These are phyloP conservation scores for Ceratocystis lukuohia DNA, from an alignment of 2,329 filamentous ascomycete species.

Conservation along the genomic window DNA sequence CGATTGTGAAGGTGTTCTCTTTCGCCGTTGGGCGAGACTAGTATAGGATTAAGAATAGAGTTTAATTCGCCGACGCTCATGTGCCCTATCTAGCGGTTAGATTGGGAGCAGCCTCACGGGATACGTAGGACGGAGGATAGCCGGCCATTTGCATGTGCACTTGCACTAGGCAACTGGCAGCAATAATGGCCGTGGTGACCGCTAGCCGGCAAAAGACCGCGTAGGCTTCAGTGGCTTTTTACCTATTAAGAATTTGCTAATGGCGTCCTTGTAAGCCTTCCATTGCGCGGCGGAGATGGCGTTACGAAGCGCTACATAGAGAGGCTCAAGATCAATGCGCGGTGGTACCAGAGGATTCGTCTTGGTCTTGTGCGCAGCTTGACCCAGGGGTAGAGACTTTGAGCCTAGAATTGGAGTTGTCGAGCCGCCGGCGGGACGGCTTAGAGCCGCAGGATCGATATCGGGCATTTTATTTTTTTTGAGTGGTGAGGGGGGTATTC, in stretches of 20 bases:
- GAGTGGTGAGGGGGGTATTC: too few species aligned
- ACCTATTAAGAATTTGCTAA: slow-evolving; percentile 51
- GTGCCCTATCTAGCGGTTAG: slow-evolving; percentile 13
- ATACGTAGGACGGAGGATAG: not conserved
- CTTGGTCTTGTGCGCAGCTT: slow-evolving; percentile 38
- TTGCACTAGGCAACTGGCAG: not conserved
- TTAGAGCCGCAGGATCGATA: slow-evolving; percentile 57
- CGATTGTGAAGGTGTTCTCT: slow-evolving; percentile 54
- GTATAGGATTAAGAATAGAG: slow-evolving; percentile 51
- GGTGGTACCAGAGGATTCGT: slow-evolving; percentile 49
- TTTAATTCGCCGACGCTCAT: slow-evolving; percentile 34
- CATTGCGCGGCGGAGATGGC: slow-evolving; percentile 49
- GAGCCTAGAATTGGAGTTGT: slow-evolving; percentile 3
- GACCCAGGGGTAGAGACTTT: slow-evolving; percentile 38
- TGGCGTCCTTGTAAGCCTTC: slow-evolving; percentile 49
- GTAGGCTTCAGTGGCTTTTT: slow-evolving; percentile 20
- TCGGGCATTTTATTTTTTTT: slow-evolving; percentile 41
- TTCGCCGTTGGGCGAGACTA: slow-evolving; percentile 43
- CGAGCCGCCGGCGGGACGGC: slow-evolving; percentile 44
- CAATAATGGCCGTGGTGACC: not conserved
- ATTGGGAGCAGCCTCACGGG: not conserved
- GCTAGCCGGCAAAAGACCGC: slow-evolving; percentile 24
- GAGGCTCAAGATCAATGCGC: slow-evolving; percentile 53
- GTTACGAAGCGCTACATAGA: slow-evolving; percentile 48
- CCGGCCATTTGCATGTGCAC: too few species aligned